A percentile compares a stretch with the other conserved stretches of the same genome.
phyloP scores from a whole-genome alignment of 345 rosid genomes.

The Aquilaria sinensis region DNA sequence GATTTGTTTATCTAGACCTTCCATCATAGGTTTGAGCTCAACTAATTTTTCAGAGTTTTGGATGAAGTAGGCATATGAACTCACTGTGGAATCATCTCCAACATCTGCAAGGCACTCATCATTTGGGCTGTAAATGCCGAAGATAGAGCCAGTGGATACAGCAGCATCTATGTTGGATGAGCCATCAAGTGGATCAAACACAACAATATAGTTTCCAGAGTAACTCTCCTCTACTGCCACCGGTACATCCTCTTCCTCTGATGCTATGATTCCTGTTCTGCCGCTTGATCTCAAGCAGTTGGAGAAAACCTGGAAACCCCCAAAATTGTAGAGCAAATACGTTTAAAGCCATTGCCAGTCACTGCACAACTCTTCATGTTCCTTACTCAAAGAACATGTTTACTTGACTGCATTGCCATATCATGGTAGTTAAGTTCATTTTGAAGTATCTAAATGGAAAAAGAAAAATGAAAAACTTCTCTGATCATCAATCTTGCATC shows the following conservation, averaged over 20 bases:
- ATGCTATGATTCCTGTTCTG: slow-evolving; percentile 89
- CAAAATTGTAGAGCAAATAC: slow-evolving; percentile 2
- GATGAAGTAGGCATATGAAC: slow-evolving; percentile 10
- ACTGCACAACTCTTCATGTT: too few relatives aligned
- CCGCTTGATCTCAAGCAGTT: slow-evolving; percentile 93
- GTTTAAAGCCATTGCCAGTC: not conserved
- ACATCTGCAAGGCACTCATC: slow-evolving; percentile 82
- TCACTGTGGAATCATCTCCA: slow-evolving; percentile 51
- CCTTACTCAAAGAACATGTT: too few relatives aligned
- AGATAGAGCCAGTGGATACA: slow-evolving; percentile 94
- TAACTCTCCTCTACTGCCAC: slow-evolving; percentile 93
- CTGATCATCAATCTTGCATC: too few relatives aligned
- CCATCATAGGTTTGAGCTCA: not conserved
- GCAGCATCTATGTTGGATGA: slow-evolving; percentile 96
- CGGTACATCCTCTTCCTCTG: slow-evolving; percentile 97
- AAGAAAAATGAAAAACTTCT: too few relatives aligned
- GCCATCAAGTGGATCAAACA: slow-evolving; percentile 94
- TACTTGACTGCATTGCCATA: too few relatives aligned
- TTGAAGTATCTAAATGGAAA: too few relatives aligned
- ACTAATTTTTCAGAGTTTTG: not conserved
- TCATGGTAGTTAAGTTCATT: too few relatives aligned
- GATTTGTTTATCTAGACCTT: not conserved
- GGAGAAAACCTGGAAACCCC: slow-evolving; percentile 64
- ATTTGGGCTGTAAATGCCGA: slow-evolving; percentile 88
- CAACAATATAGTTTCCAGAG: slow-evolving; percentile 91